phyloP scores from a whole-genome alignment of 148 eudicot genomes.

The Cornus suecica region DNA sequence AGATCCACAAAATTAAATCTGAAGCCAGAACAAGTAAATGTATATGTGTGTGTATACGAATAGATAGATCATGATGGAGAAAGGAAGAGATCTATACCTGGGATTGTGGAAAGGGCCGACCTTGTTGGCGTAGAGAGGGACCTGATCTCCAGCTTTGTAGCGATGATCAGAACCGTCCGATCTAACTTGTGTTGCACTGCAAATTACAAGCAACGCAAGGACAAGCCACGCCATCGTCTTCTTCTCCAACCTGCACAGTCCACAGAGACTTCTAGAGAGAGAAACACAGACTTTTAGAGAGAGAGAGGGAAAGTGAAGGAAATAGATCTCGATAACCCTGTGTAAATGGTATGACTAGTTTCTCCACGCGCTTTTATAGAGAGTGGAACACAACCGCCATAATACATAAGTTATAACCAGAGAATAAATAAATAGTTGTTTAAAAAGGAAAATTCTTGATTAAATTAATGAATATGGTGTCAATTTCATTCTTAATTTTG shows the following conservation, averaged over 20 bases:
- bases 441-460: too few species aligned
- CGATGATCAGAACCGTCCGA: conserved; percentile 63
- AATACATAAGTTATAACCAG: too few species aligned
- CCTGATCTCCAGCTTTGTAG: conserved; percentile 55
- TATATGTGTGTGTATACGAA: too few species aligned
- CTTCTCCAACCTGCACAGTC: background rate
- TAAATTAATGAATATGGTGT: too few species aligned
- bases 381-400: too few species aligned
- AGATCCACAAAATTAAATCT: background rate
- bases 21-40: background rate
- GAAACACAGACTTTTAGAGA: background rate
- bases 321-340: too few species aligned
- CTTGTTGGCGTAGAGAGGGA: conserved; percentile 62
- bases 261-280: background rate
- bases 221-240: conserved; percentile 15
- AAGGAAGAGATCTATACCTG: conserved; percentile 25
- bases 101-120: conserved; percentile 71
- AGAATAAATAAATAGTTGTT: too few species aligned
- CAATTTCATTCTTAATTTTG: too few species aligned
- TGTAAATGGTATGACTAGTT: too few species aligned
- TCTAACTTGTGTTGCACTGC: conserved; percentile 20
- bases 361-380: too few species aligned
- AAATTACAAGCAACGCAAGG: conserved; percentile 12
- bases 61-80: background rate
- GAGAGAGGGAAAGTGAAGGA: background rate